Percentiles rank a stretch among this genome's conserved stretches.
Evolutionary conservation across 805 yeast genomes (phyloP).

Genomic region (Pichia occidentalis): DNA sequence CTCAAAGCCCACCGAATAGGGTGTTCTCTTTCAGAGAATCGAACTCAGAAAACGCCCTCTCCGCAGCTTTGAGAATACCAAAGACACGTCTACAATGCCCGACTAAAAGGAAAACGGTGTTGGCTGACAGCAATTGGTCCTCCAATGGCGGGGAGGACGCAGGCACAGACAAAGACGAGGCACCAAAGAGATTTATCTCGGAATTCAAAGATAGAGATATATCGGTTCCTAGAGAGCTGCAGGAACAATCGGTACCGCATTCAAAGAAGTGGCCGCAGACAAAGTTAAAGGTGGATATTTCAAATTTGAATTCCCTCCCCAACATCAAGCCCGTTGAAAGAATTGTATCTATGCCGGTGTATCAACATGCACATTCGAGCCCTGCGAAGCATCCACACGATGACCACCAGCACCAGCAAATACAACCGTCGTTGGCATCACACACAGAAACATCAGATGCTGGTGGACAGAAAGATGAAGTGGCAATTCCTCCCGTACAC

Average conservation of each 20-base stretch:
- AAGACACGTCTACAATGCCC: not conserved
- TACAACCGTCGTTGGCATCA: no score
- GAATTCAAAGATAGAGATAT: constrained; percentile 15
- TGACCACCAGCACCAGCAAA: no score
- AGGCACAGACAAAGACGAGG: not conserved
- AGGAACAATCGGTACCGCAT: no score
- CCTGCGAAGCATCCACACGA: no score
- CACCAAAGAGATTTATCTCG: constrained; percentile 12
- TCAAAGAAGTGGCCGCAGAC: no score
- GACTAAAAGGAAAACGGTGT: constrained; percentile 2
- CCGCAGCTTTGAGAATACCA: not conserved
- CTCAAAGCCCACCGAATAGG: not conserved
- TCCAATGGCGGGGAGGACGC: not conserved
- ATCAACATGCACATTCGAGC: no score
- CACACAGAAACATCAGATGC: constrained; percentile 1
- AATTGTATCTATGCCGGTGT: constrained; percentile 25
- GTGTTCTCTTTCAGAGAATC: no score
- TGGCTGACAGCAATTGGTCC: constrained; percentile 5
- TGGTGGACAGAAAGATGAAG: not conserved
- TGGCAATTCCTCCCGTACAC: not conserved
- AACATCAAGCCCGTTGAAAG: constrained; percentile 26
- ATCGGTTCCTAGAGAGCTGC: not conserved
- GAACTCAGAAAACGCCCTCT: no score
- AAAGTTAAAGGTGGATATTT: no score
- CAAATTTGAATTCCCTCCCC: no score